Evolutionary conservation across 2,329 filamentous ascomycete genomes (phyloP).

Genomic region (Hymenoscyphus occultus): DNA sequence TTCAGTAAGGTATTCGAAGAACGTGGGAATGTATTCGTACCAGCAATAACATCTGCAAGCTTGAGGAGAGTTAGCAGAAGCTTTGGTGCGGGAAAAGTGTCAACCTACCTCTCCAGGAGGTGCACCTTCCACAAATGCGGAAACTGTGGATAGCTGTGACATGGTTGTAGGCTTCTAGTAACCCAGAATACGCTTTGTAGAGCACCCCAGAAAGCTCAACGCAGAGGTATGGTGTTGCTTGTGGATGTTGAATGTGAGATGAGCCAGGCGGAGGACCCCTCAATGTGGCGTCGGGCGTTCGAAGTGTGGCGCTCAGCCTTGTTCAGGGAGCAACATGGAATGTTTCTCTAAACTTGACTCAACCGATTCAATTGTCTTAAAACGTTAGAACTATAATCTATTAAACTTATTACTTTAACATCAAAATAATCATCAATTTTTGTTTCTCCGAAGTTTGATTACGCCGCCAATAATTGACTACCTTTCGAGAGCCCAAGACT

Average conservation of each 20-base stretch:
- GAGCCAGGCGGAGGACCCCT: constrained; percentile 9
- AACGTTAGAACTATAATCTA: too few relatives aligned
- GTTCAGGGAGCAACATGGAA: not conserved
- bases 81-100: not conserved
- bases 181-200: not conserved
- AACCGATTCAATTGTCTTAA: too few relatives aligned
- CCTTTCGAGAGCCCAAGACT: too few relatives aligned
- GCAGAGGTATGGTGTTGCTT: constrained; percentile 1
- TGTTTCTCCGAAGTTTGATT: too few relatives aligned
- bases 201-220: not conserved
- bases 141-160: constrained; percentile 57
- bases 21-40: constrained; percentile 47
- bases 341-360: too few relatives aligned
- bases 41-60: constrained; percentile 85
- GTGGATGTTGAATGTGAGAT: constrained; percentile 10
- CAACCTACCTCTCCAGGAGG: constrained; percentile 87
- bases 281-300: constrained; percentile 15
- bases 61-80: constrained; percentile 40
- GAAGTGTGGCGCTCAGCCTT: not conserved
- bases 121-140: constrained; percentile 88
- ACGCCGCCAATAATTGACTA: too few relatives aligned
- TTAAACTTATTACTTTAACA: too few relatives aligned
- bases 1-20: constrained; percentile 18
- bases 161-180: constrained; percentile 17
- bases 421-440: too few relatives aligned